Conservation (phyloP, 768 basidiomycete genomes). For the Dictyophora rubrovolvata region DNA sequence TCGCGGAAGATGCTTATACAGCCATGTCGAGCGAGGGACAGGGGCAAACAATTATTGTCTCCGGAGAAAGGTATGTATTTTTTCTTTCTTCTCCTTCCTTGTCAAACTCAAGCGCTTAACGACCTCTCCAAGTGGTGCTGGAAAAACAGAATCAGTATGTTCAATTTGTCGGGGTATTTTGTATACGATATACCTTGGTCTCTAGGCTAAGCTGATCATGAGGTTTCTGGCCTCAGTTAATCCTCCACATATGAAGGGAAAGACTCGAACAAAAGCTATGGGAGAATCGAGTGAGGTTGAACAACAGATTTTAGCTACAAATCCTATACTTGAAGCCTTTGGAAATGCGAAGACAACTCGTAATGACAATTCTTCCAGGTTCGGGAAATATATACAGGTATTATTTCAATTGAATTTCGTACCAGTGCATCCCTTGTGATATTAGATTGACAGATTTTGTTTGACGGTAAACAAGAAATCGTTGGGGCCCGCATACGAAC, state of each 20-base stretch:
- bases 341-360: slow-evolving; percentile 99
- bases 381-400: slow-evolving; percentile 99
- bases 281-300: slow-evolving; percentile 94
- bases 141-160: slow-evolving; percentile 93
- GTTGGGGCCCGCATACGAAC: slow-evolving; percentile 98
- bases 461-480: slow-evolving; percentile 92
- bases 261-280: slow-evolving; percentile 61
- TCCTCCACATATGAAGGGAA: slow-evolving; percentile 53
- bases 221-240: slow-evolving; percentile 98
- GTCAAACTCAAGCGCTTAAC: slow-evolving; percentile 10
- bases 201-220: slow-evolving; percentile 95
- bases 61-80: slow-evolving; percentile 92
- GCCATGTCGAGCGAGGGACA: slow-evolving; percentile 90
- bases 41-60: slow-evolving; percentile 98
- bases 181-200: background rate
- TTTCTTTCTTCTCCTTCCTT: background rate
- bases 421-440: background rate
- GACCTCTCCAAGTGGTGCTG: slow-evolving; percentile 70
- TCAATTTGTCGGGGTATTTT: background rate
- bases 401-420: slow-evolving; percentile 13
- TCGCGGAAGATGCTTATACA: slow-evolving; percentile 97
- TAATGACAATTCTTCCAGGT: slow-evolving; percentile 97
- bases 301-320: slow-evolving; percentile 95
- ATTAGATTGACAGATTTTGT: slow-evolving; percentile 62
- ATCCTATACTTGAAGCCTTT: slow-evolving; percentile 97